Percentiles rank a stretch among this genome's conserved stretches.
phyloP scores from a whole-genome alignment of 768 basidiomycete genomes.

The Calvatia gigantea region DNA sequence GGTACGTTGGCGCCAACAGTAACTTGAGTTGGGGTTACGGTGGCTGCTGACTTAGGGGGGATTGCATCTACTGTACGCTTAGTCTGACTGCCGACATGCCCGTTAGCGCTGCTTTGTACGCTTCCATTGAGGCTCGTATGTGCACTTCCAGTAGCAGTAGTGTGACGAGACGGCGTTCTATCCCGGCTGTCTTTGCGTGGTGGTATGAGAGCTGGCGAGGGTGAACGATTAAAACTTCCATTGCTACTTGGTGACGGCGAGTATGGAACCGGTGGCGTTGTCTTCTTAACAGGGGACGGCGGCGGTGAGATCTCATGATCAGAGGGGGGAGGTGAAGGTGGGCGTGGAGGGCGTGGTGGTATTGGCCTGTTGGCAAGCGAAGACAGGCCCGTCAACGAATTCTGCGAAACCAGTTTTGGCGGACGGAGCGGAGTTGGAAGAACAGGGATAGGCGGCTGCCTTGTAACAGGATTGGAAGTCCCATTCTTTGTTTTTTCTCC shows the following conservation, averaged over 20 bases:
- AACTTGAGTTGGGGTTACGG: background rate
- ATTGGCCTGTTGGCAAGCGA: constrained; percentile 56
- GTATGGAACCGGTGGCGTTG: constrained; percentile 1
- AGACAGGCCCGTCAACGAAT: constrained; percentile 34
- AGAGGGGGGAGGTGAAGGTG: constrained; percentile 36
- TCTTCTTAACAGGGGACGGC: constrained; percentile 16
- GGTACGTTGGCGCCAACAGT: background rate
- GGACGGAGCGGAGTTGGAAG: constrained; percentile 18
- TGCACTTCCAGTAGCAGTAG: constrained; percentile 9
- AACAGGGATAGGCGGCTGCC: constrained; percentile 3
- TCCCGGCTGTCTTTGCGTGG: constrained; percentile 12
- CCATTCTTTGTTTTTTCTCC: constrained; percentile 31
- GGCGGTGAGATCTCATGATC: constrained; percentile 30
- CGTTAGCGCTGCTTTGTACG: constrained; percentile 9
- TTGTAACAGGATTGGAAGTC: constrained; percentile 14
- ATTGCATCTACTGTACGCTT: constrained; percentile 4
- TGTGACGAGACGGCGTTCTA: constrained; percentile 13
- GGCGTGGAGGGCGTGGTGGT: constrained; percentile 54
- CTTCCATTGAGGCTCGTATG: constrained; percentile 14
- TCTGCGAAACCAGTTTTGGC: constrained; percentile 13
- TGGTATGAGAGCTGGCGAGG: constrained; percentile 11
- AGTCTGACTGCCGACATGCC: background rate
- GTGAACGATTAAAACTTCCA: background rate
- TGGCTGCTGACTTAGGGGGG: constrained; percentile 10
- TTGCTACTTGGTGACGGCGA: constrained; percentile 10